These are phyloP conservation scores for Begonia fuchsioides DNA, from an alignment of 306 rosid genomes.

Conservation along the genomic window DNA sequence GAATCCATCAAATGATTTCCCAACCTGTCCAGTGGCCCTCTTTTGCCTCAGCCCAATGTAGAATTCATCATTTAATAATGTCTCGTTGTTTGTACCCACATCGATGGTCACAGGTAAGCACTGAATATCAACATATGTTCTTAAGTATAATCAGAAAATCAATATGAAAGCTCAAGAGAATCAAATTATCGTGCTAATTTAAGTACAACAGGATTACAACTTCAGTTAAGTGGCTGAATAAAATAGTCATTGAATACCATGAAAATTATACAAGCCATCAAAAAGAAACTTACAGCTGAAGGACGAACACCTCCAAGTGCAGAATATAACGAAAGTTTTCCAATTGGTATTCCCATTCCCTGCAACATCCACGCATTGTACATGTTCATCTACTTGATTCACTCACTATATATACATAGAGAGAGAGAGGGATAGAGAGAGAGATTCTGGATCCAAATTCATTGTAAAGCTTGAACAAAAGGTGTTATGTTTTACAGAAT, in stretches of 20 bases:
- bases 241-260: background rate
- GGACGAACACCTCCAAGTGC: conserved; percentile 98
- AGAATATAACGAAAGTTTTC: conserved; percentile 77
- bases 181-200: too few relatives aligned
- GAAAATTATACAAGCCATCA: conserved; percentile 4
- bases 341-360: conserved; percentile 99
- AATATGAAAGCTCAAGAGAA: too few relatives aligned
- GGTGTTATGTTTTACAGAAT: background rate
- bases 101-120: conserved; percentile 97
- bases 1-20: conserved; percentile 6
- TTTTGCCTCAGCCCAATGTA: conserved; percentile 87
- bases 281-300: conserved; percentile 57
- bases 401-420: too few relatives aligned
- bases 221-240: background rate
- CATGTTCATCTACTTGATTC: too few relatives aligned
- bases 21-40: conserved; percentile 87
- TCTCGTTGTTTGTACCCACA: conserved; percentile 95
- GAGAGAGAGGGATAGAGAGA: too few relatives aligned
- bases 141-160: too few relatives aligned
- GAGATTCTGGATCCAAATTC: background rate
- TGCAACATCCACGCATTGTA: conserved; percentile 18
- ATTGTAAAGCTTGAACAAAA: conserved; percentile 1
- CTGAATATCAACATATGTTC: conserved; percentile 22
- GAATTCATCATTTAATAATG: conserved; percentile 68
- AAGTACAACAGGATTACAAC: background rate